Conservation (phyloP, 805 yeast species). For the Sugiyamaella qingdaonensis region DNA sequence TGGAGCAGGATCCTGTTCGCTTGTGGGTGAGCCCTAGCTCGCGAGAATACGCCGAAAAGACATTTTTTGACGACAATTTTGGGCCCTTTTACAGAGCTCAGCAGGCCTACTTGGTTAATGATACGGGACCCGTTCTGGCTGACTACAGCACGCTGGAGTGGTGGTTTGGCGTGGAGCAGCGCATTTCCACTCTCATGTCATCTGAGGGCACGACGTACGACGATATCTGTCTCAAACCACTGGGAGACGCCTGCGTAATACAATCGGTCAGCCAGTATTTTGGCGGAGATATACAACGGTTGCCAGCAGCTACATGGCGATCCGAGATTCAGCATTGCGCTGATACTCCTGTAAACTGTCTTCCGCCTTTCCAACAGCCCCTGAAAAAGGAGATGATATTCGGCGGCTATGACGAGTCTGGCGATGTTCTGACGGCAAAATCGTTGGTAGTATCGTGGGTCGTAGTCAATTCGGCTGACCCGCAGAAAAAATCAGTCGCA, state of each 20-base stretch:
- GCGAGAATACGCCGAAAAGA: conserved; percentile 61
- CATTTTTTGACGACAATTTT: conserved; percentile 68
- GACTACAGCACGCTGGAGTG: conserved; percentile 65
- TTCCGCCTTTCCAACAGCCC: conserved; percentile 91
- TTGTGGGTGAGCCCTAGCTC: conserved; percentile 87
- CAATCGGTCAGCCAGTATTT: conserved; percentile 90
- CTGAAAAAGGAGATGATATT: conserved; percentile 67
- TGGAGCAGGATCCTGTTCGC: conserved; percentile 77
- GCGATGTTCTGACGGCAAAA: conserved; percentile 50
- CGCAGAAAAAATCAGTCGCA: conserved; percentile 38
- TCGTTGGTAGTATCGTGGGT: conserved; percentile 78
- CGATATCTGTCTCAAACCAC: conserved; percentile 79
- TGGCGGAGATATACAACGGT: conserved; percentile 50
- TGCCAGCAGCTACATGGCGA: conserved; percentile 56
- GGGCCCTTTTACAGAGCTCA: conserved; percentile 91
- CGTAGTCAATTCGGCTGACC: conserved; percentile 51
- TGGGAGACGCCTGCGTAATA: conserved; percentile 69
- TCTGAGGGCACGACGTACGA: conserved; percentile 36
- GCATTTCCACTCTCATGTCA: conserved; percentile 33
- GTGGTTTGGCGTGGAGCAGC: conserved; percentile 82
- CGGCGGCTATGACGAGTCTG: conserved; percentile 43
- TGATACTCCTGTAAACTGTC: conserved; percentile 77
- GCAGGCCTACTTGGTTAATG: conserved; percentile 71
- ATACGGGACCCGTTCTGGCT: conserved; percentile 62
- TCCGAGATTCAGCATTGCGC: conserved; percentile 56